phyloP scores from a whole-genome alignment of 129 eudicot species.

The Deinandra increscens region DNA sequence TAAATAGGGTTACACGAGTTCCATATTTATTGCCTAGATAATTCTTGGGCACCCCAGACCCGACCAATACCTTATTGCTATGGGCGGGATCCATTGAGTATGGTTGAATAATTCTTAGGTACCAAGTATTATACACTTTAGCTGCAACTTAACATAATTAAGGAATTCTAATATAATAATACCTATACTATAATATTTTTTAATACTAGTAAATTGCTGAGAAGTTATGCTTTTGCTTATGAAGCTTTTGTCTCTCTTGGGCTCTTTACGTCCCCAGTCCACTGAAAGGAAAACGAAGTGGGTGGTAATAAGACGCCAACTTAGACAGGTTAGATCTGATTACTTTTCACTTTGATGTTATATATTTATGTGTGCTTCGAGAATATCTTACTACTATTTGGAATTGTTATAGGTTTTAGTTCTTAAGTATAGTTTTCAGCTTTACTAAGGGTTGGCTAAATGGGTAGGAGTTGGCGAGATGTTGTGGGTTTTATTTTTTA shows the following conservation, averaged over 20 bases:
- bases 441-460: background rate
- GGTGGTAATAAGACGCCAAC: constrained; percentile 91
- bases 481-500: no score
- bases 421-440: background rate
- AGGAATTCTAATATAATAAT: background rate
- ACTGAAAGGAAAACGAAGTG: constrained; percentile 84
- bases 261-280: constrained; percentile 86
- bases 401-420: background rate
- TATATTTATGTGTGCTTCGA: constrained; percentile 3
- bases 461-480: no score
- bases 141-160: no score
- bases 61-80: no score
- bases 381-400: background rate
- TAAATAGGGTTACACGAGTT: background rate
- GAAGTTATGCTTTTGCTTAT: constrained; percentile 15
- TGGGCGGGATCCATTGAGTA: no score
- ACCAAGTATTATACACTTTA: background rate
- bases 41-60: background rate
- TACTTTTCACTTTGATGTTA: background rate
- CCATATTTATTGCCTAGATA: background rate
- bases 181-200: background rate
- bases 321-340: constrained; percentile 63
- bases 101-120: background rate
- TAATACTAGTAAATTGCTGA: constrained; percentile 6
- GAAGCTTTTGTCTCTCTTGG: constrained; percentile 86